Percentiles rank a stretch among this genome's conserved stretches.
phyloP scores from a whole-genome alignment of 2,329 filamentous ascomycete species.

The Aurifilum marmelostoma region DNA sequence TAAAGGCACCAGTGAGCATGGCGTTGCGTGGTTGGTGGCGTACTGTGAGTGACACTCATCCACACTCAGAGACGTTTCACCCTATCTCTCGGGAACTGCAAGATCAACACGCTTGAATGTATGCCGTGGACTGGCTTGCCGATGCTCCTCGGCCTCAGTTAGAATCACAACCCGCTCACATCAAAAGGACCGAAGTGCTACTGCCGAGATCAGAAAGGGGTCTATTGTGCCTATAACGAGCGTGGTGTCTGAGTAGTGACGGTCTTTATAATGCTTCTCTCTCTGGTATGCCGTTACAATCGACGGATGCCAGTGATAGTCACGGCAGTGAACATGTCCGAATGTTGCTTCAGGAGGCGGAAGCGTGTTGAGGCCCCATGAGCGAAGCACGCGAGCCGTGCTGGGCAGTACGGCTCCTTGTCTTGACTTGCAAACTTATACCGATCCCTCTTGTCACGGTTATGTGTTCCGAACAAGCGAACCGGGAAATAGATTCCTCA shows the following conservation, averaged over 20 bases:
- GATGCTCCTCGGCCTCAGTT: neutral
- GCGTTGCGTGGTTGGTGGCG: conserved; percentile 10
- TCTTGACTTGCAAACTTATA: neutral
- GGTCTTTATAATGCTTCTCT: too few species aligned
- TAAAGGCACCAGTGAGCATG: neutral
- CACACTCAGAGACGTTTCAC: conserved; percentile 18
- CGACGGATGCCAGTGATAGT: too few species aligned
- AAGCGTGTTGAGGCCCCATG: neutral
- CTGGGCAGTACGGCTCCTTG: neutral
- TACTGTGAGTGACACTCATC: conserved; percentile 5
- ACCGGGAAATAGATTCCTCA: conserved; percentile 13
- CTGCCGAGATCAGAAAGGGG: neutral
- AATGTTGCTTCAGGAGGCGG: too few species aligned
- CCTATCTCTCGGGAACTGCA: conserved; percentile 12
- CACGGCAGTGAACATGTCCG: too few species aligned
- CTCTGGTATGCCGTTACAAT: too few species aligned
- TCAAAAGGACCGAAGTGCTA: neutral
- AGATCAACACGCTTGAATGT: conserved; percentile 12
- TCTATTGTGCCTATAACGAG: too few species aligned
- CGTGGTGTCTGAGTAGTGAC: neutral
- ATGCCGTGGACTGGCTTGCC: neutral
- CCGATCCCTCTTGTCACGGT: neutral
- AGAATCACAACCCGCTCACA: neutral
- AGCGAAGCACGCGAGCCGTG: neutral
- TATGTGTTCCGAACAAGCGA: conserved; percentile 6